A percentile compares a stretch with the other conserved stretches of the same genome.
These are phyloP conservation scores for Calycina herbarum DNA, from an alignment of 2,329 filamentous ascomycete genomes.

Conservation along the genomic window DNA sequence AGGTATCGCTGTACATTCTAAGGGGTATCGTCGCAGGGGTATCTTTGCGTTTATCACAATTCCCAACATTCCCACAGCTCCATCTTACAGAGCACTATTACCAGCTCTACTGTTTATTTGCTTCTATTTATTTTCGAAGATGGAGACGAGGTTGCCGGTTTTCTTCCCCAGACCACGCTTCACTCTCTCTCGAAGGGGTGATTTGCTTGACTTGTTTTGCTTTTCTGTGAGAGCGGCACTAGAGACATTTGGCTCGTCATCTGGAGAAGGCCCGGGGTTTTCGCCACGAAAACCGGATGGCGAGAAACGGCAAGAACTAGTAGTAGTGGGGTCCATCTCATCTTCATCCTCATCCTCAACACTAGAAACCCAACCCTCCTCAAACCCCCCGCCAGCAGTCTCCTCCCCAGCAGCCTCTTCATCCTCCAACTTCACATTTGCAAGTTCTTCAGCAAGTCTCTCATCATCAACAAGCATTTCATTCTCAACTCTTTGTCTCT, in stretches of 20 bases:
- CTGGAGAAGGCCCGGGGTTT: not conserved
- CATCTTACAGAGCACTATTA: not conserved
- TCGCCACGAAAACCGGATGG: not conserved
- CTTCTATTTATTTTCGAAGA: not conserved
- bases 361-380: not conserved
- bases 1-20: too few species aligned
- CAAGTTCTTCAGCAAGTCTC: not conserved
- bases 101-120: not conserved
- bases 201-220: not conserved
- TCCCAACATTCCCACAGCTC: too few species aligned
- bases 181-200: not conserved
- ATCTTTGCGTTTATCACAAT: too few species aligned
- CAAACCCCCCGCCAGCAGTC: too few species aligned
- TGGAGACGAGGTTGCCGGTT: not conserved
- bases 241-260: not conserved
- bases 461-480: not conserved
- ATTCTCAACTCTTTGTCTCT: not conserved
- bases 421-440: not conserved
- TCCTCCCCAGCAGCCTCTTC: not conserved
- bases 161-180: not conserved
- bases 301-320: not conserved
- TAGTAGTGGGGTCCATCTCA: not conserved
- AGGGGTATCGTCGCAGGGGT: too few species aligned
- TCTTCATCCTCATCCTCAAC: not conserved
- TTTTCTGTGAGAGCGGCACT: not conserved